phyloP scores from a whole-genome alignment of 345 rosid species.

The Erysimum cheiranthoides region DNA sequence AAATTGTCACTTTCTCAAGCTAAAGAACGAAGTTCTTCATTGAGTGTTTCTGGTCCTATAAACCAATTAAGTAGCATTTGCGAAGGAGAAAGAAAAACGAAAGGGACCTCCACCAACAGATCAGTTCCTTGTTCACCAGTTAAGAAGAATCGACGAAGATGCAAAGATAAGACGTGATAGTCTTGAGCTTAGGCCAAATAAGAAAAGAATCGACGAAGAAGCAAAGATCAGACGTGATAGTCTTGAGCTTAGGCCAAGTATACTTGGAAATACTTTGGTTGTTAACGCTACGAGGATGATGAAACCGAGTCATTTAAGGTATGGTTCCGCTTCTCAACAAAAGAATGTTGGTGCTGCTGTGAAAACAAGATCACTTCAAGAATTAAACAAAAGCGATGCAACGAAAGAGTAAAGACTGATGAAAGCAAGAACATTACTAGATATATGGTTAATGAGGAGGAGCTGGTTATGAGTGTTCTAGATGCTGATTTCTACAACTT shows the following conservation, averaged over 20 bases:
- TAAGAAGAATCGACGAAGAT: neutral
- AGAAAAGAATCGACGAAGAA: neutral
- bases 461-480: constrained; percentile 52
- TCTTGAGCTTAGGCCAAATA: neutral
- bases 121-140: neutral
- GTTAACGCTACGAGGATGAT: neutral
- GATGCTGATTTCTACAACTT: constrained; percentile 75
- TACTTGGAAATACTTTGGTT: neutral
- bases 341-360: neutral
- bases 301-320: neutral
- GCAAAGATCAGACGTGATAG: neutral
- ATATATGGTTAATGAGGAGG: constrained; percentile 25
- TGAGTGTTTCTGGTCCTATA: neutral
- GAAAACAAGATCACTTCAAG: neutral
- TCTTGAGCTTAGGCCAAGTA: neutral
- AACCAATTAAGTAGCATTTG: neutral
- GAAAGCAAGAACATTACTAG: constrained; percentile 27
- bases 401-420: constrained; percentile 21
- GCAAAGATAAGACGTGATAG: neutral
- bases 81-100: neutral
- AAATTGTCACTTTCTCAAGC: no score
- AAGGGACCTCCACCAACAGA: neutral
- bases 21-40: neutral
- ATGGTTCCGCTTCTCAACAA: neutral
- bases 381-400: neutral